Evolutionary conservation across 108 stramenopile genomes (phyloP), one percentile per base, ranked within the genome.

Genomic region (Fragilaria radians): DNA sequence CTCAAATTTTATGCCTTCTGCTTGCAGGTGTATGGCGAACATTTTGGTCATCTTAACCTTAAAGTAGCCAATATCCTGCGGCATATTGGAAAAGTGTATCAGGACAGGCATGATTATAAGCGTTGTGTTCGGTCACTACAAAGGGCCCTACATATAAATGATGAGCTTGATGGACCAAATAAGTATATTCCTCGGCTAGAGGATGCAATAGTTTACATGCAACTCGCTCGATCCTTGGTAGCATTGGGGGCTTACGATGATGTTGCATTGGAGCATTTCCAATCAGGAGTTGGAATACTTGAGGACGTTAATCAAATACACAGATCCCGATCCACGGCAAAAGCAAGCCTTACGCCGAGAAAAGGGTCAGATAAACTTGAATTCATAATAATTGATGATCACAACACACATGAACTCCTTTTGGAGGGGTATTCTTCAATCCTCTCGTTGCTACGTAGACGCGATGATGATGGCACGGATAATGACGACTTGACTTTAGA

Each of bases 1-100:
- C 52, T 73, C 46, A 51, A 57, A 57, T 66, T 29, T 32, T 62
- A 70, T 59, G 58, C 68, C 4, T 54, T 58, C 24, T 64, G 59
- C 42, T 56, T 77, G 30, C 63, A 53, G 17, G 31, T 63, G 14
- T 73, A 61, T 33, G 31, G 72, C 18, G 50, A 29, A 22, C 59
- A 61, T n/a, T 70, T 57, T 62, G 76, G 76, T 34, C 69, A 77
- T 34, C 46, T 70, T 51, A 66, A 60, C 48, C 48, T 65, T 18
- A 32, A 73, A 64, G 68, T 73, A 22, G 72, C 76, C 25, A 62
- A 61, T 23, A 57, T 68, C 17, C 52, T 77, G 29, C 45, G 46
- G 21, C 57, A 64, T 25, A 56, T 73, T 56, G 76, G 76, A 36
- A 68, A 57, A 36, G 54, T 71, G 0, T 76, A 72, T 54, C 32